Evolutionary conservation across 306 rosid genomes (phyloP), one percentile per base, ranked within the genome.

Genomic region (Trifolium repens): DNA sequence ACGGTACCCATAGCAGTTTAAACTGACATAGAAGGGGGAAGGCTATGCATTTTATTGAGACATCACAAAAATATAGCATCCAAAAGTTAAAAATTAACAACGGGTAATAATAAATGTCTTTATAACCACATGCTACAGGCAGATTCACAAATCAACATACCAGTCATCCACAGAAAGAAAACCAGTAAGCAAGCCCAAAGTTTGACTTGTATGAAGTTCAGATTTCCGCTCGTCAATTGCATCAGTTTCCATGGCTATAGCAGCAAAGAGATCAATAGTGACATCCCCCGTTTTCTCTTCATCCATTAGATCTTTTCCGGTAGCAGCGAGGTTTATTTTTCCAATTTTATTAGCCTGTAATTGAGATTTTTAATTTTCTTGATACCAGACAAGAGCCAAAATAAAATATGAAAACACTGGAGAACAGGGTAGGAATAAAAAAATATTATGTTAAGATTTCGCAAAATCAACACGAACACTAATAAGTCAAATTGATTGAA

Each of bases 221-320:
- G 92, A 75, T 57, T 82, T 85, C 67, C 98, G 89, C 78, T 90
- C 98, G 32, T 78, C 84, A 76, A 84, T 89, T 61, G 98, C 96
- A 71, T 83, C 96, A 63, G 80, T 81, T 87, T 94, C 96, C 88
- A 88, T 50, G 79, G 89, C 97, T 82, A 91, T 52, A 17, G 96
- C 88, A 34, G 96, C 65, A 82, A 94, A 94, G 39, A 94, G 96
- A 83, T 94, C 96, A 82, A 91, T 83, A 9, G 86, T 87, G 76
- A 91, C 93, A 62, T 94, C 98, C 76, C 97, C 98, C 69, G 67
- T 96, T 83, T 94, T 94, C 85, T 91, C 98, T 17, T 94, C 98
- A 79, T 94, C 98, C 98, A 94, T 94, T 39, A 94, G 83, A 84
- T 94, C 98, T 81, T 94, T 94, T 63, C 98, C 98, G 9, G 91